Base-by-base conservation (phyloP, 805 yeast species). In the Kuraishia capsulata region DNA sequence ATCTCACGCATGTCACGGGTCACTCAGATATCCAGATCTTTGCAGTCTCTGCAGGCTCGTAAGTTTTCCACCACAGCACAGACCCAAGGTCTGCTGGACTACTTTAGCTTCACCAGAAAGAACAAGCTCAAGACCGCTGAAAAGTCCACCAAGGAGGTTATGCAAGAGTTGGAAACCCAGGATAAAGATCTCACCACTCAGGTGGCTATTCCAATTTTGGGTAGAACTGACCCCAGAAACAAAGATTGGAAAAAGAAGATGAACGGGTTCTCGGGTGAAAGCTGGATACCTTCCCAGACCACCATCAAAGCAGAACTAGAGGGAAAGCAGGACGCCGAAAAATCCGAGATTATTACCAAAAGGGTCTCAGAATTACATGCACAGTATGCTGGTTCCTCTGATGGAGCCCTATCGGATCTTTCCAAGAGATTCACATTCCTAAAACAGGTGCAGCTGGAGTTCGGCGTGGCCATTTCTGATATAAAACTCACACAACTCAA, bases 391-490 rank as follows among this genome's bases (percentile, higher is more conserved):
- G 26, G 26, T 8, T n/a, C n/a, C n/a, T 8, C 26, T 9, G 31
- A 28, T 5, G 31, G 31, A 6, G 39, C 38, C 4, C 53, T 71
- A 37, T 49, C 52, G 33, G 73, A 78, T 44, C 59, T 80, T 31
- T 42, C 51, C n/a, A 52, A 57, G 41, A 61, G 85, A 49, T 78
- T 81, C 49, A 46, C 54, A 17, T 56, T 71, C 17, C 46, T 68
- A 35, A 80, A 79, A 54, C 44, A 46, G 16, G 62, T 78, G 34
- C 77, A 73, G 46, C 54, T 53, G 41, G 52, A 53, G 20, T 67
- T 77, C 39, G 75, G 78, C 2, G 52, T 76, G 26, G 65, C 69
- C 23, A 61, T 81, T 21, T 73, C 74, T 20, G 88, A 80, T 53
- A 58, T 60, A 35, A 55, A 62, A 26, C 52, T 79, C 21, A 50